Evolutionary conservation across 306 rosid genomes (phyloP).

Genomic region (Gastrolobium villosum): DNA sequence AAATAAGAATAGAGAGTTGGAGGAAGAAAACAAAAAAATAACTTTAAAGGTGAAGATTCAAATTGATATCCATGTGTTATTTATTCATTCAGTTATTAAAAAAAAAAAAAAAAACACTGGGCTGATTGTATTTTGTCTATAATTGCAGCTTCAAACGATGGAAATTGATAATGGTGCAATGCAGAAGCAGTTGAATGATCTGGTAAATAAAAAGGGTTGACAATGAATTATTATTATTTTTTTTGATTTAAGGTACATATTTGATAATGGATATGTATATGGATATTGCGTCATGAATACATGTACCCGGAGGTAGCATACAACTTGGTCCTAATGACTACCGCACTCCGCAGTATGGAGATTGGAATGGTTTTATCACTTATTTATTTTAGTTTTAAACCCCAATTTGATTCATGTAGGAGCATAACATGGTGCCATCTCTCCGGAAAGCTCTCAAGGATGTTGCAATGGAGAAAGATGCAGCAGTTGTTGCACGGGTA

Average conservation of each 20-base stretch:
- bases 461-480: slow-evolving; percentile 99
- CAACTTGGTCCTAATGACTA: background rate
- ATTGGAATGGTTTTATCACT: slow-evolving; percentile 30
- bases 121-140: slow-evolving; percentile 42
- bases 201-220: slow-evolving; percentile 59
- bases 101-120: background rate
- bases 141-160: slow-evolving; percentile 76
- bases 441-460: slow-evolving; percentile 90
- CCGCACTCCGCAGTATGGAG: background rate
- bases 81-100: slow-evolving; percentile 2
- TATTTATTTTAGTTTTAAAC: slow-evolving; percentile 1
- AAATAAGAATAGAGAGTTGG: slow-evolving; percentile 73
- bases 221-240: slow-evolving; percentile 4
- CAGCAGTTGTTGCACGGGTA: slow-evolving; percentile 93
- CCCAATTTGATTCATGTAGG: slow-evolving; percentile 61
- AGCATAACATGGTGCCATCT: slow-evolving; percentile 79
- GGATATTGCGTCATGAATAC: slow-evolving; percentile 12
- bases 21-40: slow-evolving; percentile 65
- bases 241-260: slow-evolving; percentile 35
- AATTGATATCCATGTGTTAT: slow-evolving; percentile 3
- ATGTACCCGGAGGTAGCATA: background rate
- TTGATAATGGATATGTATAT: slow-evolving; percentile 31
- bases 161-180: slow-evolving; percentile 68
- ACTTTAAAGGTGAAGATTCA: slow-evolving; percentile 60
- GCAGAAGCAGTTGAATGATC: slow-evolving; percentile 71